Conservation (phyloP, 192 early-diverging fungal species). For the Entomortierella chlamydospora region DNA sequence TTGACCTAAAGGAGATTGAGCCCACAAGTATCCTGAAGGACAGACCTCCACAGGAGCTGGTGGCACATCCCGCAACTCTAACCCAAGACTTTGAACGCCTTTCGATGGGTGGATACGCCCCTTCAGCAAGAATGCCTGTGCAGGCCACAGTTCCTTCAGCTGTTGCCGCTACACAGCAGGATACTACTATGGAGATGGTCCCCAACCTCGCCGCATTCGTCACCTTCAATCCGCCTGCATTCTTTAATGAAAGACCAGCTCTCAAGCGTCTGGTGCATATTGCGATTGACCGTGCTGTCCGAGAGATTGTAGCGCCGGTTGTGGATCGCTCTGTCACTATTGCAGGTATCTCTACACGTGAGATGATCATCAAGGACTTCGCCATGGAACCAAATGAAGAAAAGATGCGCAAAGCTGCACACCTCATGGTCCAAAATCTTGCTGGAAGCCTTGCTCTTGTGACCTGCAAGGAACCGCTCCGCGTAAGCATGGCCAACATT, state of each 20-base stretch:
- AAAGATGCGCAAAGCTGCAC: constrained; percentile 92
- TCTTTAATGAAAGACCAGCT: constrained; percentile 87
- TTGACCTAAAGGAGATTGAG: constrained; percentile 86
- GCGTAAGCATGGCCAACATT: constrained; percentile 83
- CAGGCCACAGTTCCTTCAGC: constrained; percentile 16
- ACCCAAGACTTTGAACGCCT: constrained; percentile 56
- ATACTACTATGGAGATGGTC: constrained; percentile 30
- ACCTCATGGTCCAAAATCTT: constrained; percentile 94
- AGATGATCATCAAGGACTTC: constrained; percentile 96
- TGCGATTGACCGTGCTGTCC: constrained; percentile 90
- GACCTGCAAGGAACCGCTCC: constrained; percentile 92
- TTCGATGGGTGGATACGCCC: constrained; percentile 46
- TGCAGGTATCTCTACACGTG: constrained; percentile 91
- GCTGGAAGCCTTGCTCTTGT: constrained; percentile 90
- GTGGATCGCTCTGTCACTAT: constrained; percentile 95
- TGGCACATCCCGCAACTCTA: constrained; percentile 29
- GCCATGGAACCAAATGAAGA: constrained; percentile 94
- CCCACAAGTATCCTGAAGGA: constrained; percentile 75
- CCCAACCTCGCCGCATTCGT: constrained; percentile 76
- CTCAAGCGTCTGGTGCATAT: constrained; percentile 90
- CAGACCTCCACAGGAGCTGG: constrained; percentile 61
- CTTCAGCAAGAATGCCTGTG: constrained; percentile 36
- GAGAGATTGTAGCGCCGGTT: constrained; percentile 89
- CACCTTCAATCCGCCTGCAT: constrained; percentile 83
- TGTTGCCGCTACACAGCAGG: constrained; percentile 18